These are phyloP conservation scores for Umbelopsis isabellina DNA, from an alignment of 192 early-diverging fungal species.

Conservation along the genomic window DNA sequence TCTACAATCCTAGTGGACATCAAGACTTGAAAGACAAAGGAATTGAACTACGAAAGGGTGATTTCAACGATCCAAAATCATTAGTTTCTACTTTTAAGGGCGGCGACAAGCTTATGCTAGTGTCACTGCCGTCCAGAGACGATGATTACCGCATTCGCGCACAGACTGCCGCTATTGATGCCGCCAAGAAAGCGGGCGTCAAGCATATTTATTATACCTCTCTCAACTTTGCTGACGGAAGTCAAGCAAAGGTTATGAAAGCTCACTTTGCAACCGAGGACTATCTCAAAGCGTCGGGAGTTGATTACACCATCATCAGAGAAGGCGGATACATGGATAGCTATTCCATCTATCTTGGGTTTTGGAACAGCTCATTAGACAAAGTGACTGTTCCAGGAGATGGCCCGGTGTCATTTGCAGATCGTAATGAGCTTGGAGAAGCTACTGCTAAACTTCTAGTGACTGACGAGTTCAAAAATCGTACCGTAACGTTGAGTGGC, in stretches of 20 bases:
- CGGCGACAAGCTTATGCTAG: background rate
- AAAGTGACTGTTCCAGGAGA: constrained; percentile 13
- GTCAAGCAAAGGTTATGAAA: constrained; percentile 6
- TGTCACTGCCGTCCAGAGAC: constrained; percentile 6
- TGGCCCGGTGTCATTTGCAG: background rate
- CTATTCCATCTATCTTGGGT: constrained; percentile 10
- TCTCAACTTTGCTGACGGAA: background rate
- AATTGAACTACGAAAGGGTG: background rate
- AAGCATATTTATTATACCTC: constrained; percentile 17
- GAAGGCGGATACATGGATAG: constrained; percentile 18
- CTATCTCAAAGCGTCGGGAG: background rate
- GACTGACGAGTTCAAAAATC: background rate
- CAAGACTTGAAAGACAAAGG: background rate
- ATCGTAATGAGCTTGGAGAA: constrained; percentile 14
- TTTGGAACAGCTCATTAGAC: background rate
- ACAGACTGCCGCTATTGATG: background rate
- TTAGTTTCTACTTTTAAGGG: background rate
- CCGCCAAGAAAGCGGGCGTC: constrained; percentile 6
- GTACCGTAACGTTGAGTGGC: background rate
- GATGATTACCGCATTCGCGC: constrained; percentile 4
- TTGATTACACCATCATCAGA: constrained; percentile 21
- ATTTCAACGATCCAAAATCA: background rate
- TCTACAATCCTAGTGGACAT: background rate
- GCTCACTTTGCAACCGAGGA: constrained; percentile 16
- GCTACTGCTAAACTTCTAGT: constrained; percentile 18